phyloP scores from a whole-genome alignment of 352 stramenopile genomes.

The Pythium aphanidermatum region DNA sequence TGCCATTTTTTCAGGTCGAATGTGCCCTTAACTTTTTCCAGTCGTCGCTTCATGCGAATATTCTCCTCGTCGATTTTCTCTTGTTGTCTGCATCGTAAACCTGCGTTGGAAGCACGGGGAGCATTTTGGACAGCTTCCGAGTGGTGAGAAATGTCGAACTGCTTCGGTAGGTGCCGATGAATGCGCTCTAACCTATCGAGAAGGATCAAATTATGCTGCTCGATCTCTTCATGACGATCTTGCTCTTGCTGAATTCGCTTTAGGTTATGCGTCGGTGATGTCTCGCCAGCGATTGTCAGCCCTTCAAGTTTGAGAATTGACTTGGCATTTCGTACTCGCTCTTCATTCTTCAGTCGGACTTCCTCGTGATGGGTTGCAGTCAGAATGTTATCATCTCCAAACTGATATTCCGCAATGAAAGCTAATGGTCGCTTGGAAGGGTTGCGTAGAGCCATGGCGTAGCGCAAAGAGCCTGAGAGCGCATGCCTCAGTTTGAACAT shows the following conservation, averaged over 20 bases:
- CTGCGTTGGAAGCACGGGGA: slow-evolving; percentile 28
- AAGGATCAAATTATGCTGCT: slow-evolving; percentile 42
- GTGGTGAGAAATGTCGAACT: slow-evolving; percentile 59
- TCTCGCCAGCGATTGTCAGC: slow-evolving; percentile 22
- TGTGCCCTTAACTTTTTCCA: slow-evolving; percentile 32
- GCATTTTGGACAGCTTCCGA: slow-evolving; percentile 32
- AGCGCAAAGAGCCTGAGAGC: not conserved
- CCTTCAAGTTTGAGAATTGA: slow-evolving; percentile 28
- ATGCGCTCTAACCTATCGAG: slow-evolving; percentile 47
- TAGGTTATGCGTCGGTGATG: slow-evolving; percentile 32
- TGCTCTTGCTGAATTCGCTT: slow-evolving; percentile 53
- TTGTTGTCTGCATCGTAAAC: slow-evolving; percentile 27
- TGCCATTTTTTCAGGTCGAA: slow-evolving; percentile 47
- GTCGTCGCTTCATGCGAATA: slow-evolving; percentile 29
- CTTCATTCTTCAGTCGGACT: slow-evolving; percentile 34
- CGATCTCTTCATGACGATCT: slow-evolving; percentile 46
- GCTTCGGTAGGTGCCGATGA: slow-evolving; percentile 43
- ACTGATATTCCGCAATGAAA: slow-evolving; percentile 62
- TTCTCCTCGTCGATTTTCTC: slow-evolving; percentile 47
- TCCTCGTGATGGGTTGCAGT: slow-evolving; percentile 45
- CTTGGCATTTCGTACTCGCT: slow-evolving; percentile 39
- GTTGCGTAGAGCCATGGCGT: slow-evolving; percentile 31
- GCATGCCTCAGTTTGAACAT: not conserved
- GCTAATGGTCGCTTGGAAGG: slow-evolving; percentile 32
- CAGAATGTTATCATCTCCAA: slow-evolving; percentile 53